phyloP scores from a whole-genome alignment of 345 rosid genomes.

The Syzygium oleosum region DNA sequence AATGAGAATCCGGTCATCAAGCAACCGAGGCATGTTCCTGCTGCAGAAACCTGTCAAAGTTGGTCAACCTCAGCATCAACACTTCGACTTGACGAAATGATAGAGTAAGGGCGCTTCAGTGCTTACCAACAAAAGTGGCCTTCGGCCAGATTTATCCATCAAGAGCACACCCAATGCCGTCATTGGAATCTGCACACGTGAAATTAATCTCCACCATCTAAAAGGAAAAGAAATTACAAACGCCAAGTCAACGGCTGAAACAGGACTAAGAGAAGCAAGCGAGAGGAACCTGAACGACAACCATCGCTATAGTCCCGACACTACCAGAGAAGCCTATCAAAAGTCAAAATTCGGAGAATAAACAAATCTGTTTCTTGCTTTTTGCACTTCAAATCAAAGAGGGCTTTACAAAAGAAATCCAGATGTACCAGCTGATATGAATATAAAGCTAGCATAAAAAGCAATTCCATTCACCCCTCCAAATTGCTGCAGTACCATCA shows the following conservation, averaged over 20 bases:
- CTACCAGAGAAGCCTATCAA: constrained; percentile 63
- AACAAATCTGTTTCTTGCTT: not conserved
- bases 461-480: constrained; percentile 55
- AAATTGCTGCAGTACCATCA: constrained; percentile 77
- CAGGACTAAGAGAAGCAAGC: not conserved
- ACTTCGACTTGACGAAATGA: not conserved
- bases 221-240: not conserved
- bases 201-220: not conserved
- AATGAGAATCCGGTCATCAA: constrained; percentile 48
- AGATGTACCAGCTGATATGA: constrained; percentile 32
- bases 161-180: constrained; percentile 53
- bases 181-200: constrained; percentile 48
- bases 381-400: not conserved
- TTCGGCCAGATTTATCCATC: constrained; percentile 70
- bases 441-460: constrained; percentile 30
- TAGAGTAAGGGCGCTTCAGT: not conserved
- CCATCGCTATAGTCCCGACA: constrained; percentile 64
- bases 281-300: constrained; percentile 54
- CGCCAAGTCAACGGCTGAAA: not conserved
- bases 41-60: constrained; percentile 60
- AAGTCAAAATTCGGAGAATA: not conserved
- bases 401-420: not conserved
- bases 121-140: constrained; percentile 64
- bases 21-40: constrained; percentile 78
- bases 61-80: not conserved